These are phyloP conservation scores for Debaryomycetaceae sp. DNA, from an alignment of 1,139 yeast genomes.

Conservation along the genomic window DNA sequence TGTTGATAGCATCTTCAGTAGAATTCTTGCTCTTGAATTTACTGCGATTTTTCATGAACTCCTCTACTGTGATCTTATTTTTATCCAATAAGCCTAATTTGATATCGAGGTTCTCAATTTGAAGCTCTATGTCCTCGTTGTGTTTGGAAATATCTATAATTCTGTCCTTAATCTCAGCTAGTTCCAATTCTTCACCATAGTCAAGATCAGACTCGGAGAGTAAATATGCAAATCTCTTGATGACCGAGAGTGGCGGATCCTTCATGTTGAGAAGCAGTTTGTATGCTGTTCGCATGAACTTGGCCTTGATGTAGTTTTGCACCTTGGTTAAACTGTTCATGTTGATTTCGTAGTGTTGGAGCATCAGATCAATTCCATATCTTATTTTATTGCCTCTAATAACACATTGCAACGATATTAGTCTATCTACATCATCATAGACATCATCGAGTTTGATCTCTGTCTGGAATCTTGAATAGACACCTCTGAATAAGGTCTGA, in stretches of 20 bases:
- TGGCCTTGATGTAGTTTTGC: slow-evolving; percentile 71
- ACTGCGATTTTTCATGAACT: slow-evolving; percentile 57
- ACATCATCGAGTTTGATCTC: slow-evolving; percentile 53
- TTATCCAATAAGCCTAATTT: slow-evolving; percentile 76
- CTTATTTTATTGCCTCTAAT: slow-evolving; percentile 47
- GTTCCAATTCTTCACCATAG: slow-evolving; percentile 69
- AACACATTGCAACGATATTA: slow-evolving; percentile 48
- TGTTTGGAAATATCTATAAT: slow-evolving; percentile 60
- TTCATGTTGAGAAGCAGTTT: slow-evolving; percentile 62
- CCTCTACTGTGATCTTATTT: slow-evolving; percentile 77
- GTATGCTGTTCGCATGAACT: slow-evolving; percentile 70
- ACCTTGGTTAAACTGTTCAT: slow-evolving; percentile 59
- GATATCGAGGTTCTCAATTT: slow-evolving; percentile 76
- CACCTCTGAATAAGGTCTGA: slow-evolving; percentile 43
- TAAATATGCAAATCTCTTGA: slow-evolving; percentile 72
- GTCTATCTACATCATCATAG: slow-evolving; percentile 36
- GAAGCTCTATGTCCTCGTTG: slow-evolving; percentile 68
- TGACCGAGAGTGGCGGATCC: slow-evolving; percentile 76
- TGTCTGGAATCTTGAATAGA: slow-evolving; percentile 47
- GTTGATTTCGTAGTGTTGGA: slow-evolving; percentile 53
- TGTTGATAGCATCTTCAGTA: slow-evolving; percentile 11
- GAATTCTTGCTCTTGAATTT: slow-evolving; percentile 24
- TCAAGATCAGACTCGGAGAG: slow-evolving; percentile 74
- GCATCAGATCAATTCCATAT: slow-evolving; percentile 32
- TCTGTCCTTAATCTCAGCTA: slow-evolving; percentile 65